Evolutionary conservation across 257 asterid species (phyloP).

Genomic region (Marsdenia floribunda): DNA sequence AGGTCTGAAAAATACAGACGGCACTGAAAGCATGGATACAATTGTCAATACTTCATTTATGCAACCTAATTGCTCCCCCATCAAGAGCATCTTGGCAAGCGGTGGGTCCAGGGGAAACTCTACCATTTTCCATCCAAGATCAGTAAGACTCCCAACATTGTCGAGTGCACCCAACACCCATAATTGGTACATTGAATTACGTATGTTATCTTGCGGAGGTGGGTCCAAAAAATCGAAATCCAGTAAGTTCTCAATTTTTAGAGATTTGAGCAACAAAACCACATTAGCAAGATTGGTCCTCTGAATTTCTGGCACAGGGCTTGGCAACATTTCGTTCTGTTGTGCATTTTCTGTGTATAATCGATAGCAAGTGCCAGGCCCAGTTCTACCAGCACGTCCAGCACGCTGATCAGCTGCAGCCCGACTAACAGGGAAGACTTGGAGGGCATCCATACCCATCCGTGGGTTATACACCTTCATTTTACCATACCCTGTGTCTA

Average conservation of each 20-base stretch:
- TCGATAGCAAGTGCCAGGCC: constrained; percentile 96
- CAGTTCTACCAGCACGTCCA: constrained; percentile 98
- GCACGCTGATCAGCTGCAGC: constrained; percentile 98
- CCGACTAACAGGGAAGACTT: constrained; percentile 90
- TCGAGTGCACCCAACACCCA: constrained; percentile 95
- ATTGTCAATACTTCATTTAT: constrained; percentile 81
- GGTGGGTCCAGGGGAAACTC: constrained; percentile 99
- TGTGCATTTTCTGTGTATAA: constrained; percentile 84
- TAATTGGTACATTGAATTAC: constrained; percentile 89
- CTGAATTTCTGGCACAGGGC: constrained; percentile 95
- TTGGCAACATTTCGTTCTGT: constrained; percentile 76
- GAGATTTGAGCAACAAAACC: constrained; percentile 79
- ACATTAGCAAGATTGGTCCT: constrained; percentile 95
- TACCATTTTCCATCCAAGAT: constrained; percentile 93
- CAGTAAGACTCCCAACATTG: constrained; percentile 81
- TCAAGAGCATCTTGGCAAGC: constrained; percentile 91
- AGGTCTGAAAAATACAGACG: constrained; percentile 88
- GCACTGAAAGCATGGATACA: constrained; percentile 96
- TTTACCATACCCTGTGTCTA: constrained; percentile 88
- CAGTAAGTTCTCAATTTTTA: constrained; percentile 69
- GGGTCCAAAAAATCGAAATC: constrained; percentile 98
- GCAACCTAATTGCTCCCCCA: constrained; percentile 77
- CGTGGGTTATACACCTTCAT: constrained; percentile 96
- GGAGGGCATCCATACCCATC: constrained; percentile 99
- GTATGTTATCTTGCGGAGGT: constrained; percentile 93